Conservation (phyloP, 352 stramenopile genomes). For the Phytophthora citricola region DNA sequence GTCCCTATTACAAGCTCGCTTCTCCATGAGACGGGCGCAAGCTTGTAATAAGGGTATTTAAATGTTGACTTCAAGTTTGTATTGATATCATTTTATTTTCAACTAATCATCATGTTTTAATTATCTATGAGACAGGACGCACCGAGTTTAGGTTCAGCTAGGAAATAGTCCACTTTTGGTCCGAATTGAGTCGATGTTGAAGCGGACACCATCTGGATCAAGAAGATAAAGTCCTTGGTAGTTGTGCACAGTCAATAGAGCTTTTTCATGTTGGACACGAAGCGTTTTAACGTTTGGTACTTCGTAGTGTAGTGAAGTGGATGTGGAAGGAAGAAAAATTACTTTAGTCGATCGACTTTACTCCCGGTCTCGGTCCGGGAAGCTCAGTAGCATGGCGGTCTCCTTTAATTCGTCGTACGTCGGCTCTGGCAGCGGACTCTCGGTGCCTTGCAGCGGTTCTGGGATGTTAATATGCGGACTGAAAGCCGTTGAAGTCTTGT, state of each 20-base stretch:
- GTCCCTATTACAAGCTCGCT: too few species aligned
- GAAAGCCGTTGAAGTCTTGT: background rate
- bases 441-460: constrained; percentile 36
- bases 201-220: background rate
- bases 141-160: too few species aligned
- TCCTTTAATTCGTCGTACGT: constrained; percentile 46
- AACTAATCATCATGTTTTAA: too few species aligned
- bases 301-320: constrained; percentile 6
- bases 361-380: constrained; percentile 32
- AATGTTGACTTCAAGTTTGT: too few species aligned
- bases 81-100: too few species aligned
- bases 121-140: too few species aligned
- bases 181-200: constrained; percentile 5
- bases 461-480: constrained; percentile 29
- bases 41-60: too few species aligned
- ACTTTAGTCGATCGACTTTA: background rate
- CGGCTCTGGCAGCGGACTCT: constrained; percentile 30
- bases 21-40: too few species aligned
- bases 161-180: too few species aligned
- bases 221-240: background rate
- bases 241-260: background rate
- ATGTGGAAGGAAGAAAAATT: too few species aligned
- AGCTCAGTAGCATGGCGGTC: constrained; percentile 42
- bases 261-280: constrained; percentile 12
- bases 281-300: constrained; percentile 12